Conservation (phyloP, 2,329 filamentous ascomycete genomes). For the Aureobasidium uvarum region DNA sequence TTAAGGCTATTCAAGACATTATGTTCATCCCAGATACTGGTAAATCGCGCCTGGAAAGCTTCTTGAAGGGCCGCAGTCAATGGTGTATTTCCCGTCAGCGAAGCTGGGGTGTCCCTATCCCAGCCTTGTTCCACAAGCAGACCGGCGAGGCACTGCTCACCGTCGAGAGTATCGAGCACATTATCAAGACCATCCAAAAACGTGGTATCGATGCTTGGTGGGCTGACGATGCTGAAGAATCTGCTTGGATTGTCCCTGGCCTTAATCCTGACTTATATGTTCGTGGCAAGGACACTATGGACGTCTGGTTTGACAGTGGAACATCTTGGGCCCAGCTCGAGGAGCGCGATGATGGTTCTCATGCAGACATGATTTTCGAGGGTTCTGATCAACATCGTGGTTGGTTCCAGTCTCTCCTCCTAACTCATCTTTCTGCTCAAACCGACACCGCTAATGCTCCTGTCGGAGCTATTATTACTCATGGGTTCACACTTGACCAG, state of each 20-base stretch:
- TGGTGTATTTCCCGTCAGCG: slow-evolving; percentile 98
- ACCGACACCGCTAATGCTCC: slow-evolving; percentile 57
- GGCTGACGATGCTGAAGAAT: slow-evolving; percentile 73
- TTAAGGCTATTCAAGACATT: slow-evolving; percentile 68
- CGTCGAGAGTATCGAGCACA: slow-evolving; percentile 74
- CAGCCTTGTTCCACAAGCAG: slow-evolving; percentile 72
- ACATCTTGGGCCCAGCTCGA: slow-evolving; percentile 74
- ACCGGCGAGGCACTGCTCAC: slow-evolving; percentile 69
- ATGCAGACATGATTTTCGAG: slow-evolving; percentile 87
- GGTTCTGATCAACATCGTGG: slow-evolving; percentile 95
- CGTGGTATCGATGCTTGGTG: slow-evolving; percentile 94
- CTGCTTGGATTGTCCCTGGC: slow-evolving; percentile 69
- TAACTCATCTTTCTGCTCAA: slow-evolving; percentile 75
- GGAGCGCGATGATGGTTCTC: slow-evolving; percentile 42
- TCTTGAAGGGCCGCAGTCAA: slow-evolving; percentile 82
- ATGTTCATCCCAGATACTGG: slow-evolving; percentile 76
- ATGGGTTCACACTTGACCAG: slow-evolving; percentile 89
- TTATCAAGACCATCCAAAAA: slow-evolving; percentile 72
- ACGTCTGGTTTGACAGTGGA: slow-evolving; percentile 99
- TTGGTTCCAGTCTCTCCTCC: slow-evolving; percentile 95
- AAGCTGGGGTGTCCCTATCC: slow-evolving; percentile 95
- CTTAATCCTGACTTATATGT: slow-evolving; percentile 59
- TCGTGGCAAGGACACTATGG: slow-evolving; percentile 93
- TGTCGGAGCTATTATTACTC: slow-evolving; percentile 87
- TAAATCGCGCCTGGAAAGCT: slow-evolving; percentile 73